Percentiles rank a stretch among this genome's conserved stretches.
These are phyloP conservation scores for Moringa oleifera DNA, from an alignment of 345 rosid species.

Conservation along the genomic window DNA sequence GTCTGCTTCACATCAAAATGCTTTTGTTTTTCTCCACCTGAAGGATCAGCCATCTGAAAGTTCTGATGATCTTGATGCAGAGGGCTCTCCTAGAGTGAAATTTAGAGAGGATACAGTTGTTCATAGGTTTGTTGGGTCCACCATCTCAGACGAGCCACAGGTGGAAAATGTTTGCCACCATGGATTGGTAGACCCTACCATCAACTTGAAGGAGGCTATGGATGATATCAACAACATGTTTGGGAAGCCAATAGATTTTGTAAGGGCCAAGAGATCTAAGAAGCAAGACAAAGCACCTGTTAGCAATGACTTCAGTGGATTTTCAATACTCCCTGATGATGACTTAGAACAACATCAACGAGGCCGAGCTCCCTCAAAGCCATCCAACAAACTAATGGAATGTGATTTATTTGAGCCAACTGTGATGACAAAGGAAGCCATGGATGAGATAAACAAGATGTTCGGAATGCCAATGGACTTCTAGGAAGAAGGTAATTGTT, in stretches of 20 bases:
- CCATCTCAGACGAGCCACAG: constrained; percentile 65
- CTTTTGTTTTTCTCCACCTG: constrained; percentile 58
- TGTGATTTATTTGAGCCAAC: constrained; percentile 75
- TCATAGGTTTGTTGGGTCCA: constrained; percentile 73
- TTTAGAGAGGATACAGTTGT: constrained; percentile 88
- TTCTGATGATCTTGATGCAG: constrained; percentile 34
- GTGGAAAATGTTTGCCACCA: constrained; percentile 97
- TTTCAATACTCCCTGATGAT: constrained; percentile 77
- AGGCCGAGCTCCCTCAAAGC: constrained; percentile 20
- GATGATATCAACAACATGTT: constrained; percentile 91
- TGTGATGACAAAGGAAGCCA: constrained; percentile 70
- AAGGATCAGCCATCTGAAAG: constrained; percentile 53
- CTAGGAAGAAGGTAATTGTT: constrained; percentile 23
- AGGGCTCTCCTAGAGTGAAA: constrained; percentile 36
- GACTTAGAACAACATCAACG: constrained; percentile 48
- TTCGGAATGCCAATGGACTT: constrained; percentile 78
- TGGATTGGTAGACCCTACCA: constrained; percentile 94
- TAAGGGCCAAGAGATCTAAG: constrained; percentile 60
- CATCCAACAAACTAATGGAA: constrained; percentile 32
- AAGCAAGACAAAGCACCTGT: constrained; percentile 41
- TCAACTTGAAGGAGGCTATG: constrained; percentile 96
- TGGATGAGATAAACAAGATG: constrained; percentile 83
- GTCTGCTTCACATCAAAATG: constrained; percentile 22
- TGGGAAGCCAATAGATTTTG: constrained; percentile 91
- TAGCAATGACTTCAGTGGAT: constrained; percentile 38